phyloP scores from a whole-genome alignment of 768 basidiomycete genomes.

The Auriscalpium orientale region DNA sequence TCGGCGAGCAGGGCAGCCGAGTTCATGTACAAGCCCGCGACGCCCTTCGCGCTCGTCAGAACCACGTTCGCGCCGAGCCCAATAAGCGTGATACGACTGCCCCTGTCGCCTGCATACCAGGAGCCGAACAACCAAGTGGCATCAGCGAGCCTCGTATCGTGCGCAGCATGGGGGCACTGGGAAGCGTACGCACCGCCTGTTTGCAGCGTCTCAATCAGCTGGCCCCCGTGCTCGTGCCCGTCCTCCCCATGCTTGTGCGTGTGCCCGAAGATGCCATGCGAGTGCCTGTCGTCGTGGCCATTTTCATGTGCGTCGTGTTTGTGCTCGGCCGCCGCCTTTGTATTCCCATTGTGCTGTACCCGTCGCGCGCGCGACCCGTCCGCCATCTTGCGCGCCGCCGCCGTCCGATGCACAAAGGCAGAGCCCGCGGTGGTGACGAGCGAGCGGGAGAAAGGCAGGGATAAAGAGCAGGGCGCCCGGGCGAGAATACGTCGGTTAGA shows the following conservation, averaged over 20 bases:
- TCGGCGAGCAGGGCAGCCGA: constrained; percentile 89
- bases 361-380: not conserved
- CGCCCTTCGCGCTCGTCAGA: constrained; percentile 76
- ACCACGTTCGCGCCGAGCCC: constrained; percentile 79
- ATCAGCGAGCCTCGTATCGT: not conserved
- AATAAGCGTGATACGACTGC: constrained; percentile 76
- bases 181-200: constrained; percentile 6
- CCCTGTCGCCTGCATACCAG: constrained; percentile 55
- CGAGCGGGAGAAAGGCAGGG: not conserved
- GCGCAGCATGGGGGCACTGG: not conserved
- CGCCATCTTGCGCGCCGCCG: not conserved
- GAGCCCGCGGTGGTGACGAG: not conserved
- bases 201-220: constrained; percentile 12
- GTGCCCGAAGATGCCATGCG: constrained; percentile 14
- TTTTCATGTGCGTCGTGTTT: not conserved
- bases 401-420: not conserved
- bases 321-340: not conserved
- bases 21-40: constrained; percentile 85
- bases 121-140: not conserved
- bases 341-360: not conserved
- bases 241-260: constrained; percentile 11
- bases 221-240: constrained; percentile 5
- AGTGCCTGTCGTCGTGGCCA: constrained; percentile 1
- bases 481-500: no score
- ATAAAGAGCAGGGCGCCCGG: no score